Percentiles rank a stretch among this genome's conserved stretches.
These are phyloP conservation scores for Stentor roeselii DNA, from an alignment of 73 alveolate species.

Conservation along the genomic window DNA sequence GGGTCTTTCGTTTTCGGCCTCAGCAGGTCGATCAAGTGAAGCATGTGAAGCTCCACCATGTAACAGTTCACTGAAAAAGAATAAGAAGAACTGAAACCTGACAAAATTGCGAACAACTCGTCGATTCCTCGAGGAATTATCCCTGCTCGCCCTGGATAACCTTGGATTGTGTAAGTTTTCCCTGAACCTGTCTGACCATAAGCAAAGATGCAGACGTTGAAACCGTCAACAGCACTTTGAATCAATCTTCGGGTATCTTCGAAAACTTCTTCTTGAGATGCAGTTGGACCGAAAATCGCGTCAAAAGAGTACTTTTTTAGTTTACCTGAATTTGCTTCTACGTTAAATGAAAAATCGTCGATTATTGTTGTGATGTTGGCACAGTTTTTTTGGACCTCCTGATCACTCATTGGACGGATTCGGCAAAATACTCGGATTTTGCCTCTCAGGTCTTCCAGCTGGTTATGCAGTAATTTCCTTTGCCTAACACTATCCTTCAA, in stretches of 20 bases:
- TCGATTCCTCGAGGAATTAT: conserved; percentile 89
- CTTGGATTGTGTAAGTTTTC: conserved; percentile 94
- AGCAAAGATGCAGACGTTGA: conserved; percentile 95
- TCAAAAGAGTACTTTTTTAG: conserved; percentile 69
- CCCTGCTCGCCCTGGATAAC: conserved; percentile 83
- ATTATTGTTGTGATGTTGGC: neutral
- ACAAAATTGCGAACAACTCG: conserved; percentile 64
- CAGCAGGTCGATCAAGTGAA: conserved; percentile 45
- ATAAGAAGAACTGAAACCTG: conserved; percentile 12
- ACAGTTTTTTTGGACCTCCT: conserved; percentile 32
- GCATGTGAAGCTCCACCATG: conserved; percentile 65
- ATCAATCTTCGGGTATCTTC: conserved; percentile 76
- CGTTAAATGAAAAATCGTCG: neutral
- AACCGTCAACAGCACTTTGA: conserved; percentile 92
- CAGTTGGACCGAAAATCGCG: conserved; percentile 63
- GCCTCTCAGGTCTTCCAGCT: conserved; percentile 84
- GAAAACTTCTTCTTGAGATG: conserved; percentile 80
- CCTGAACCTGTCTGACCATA: conserved; percentile 99
- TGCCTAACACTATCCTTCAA: conserved; percentile 24
- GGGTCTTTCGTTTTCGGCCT: conserved; percentile 34
- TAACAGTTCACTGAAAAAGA: conserved; percentile 37
- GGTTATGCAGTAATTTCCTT: conserved; percentile 64
- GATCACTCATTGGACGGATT: conserved; percentile 70
- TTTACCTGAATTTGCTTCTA: conserved; percentile 1
- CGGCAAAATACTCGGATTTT: conserved; percentile 80